These are phyloP conservation scores for Rubia yunnanensis DNA, from an alignment of 257 asterid genomes.

Conservation along the genomic window DNA sequence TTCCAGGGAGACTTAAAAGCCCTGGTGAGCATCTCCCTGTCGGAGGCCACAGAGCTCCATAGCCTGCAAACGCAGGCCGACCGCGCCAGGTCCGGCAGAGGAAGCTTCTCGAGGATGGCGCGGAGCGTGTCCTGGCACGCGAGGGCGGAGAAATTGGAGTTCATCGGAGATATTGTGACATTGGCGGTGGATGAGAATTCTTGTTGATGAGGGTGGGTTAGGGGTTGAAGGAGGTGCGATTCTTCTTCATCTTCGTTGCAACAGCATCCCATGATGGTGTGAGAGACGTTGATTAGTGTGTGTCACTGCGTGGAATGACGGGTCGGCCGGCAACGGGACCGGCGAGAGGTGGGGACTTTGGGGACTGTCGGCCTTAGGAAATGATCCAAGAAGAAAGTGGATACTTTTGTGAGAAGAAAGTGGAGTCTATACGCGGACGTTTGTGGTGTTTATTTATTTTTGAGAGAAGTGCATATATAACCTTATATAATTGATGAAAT, in stretches of 20 bases:
- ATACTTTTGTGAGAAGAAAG: neutral
- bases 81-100: conserved; percentile 68
- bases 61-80: conserved; percentile 77
- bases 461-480: no score
- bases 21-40: conserved; percentile 54
- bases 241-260: conserved; percentile 30
- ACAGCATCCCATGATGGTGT: conserved; percentile 21
- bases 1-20: conserved; percentile 89
- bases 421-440: neutral
- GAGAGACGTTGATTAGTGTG: neutral
- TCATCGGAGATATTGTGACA: conserved; percentile 66
- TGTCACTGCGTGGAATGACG: neutral
- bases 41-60: conserved; percentile 75
- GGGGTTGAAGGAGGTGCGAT: conserved; percentile 19
- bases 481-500: no score
- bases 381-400: conserved; percentile 4
- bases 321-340: neutral
- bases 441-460: neutral
- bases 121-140: conserved; percentile 77
- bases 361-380: neutral
- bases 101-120: conserved; percentile 52
- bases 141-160: conserved; percentile 76
- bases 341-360: neutral
- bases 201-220: conserved; percentile 1
- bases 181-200: conserved; percentile 9